These are phyloP conservation scores for Termitomyces sp. DNA, from an alignment of 768 basidiomycete genomes.

Conservation along the genomic window DNA sequence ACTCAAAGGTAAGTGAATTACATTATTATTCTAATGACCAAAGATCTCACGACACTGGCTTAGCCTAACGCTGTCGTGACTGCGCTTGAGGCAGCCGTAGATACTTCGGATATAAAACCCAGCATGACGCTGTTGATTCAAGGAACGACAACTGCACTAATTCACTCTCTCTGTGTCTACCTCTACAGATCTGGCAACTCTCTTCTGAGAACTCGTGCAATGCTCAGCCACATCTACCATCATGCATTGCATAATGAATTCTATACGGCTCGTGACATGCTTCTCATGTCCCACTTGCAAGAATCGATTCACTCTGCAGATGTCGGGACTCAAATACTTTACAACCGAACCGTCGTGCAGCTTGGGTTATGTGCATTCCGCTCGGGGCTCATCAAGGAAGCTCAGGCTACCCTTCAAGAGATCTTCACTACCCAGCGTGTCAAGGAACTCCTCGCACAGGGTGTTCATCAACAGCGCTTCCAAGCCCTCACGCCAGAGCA, in stretches of 20 bases:
- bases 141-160: constrained; percentile 64
- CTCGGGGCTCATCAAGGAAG: constrained; percentile 88
- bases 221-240: constrained; percentile 97
- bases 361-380: constrained; percentile 97
- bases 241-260: constrained; percentile 96
- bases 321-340: constrained; percentile 94
- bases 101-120: constrained; percentile 55
- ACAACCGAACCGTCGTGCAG: constrained; percentile 97
- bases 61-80: constrained; percentile 92
- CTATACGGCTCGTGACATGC: constrained; percentile 95
- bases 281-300: constrained; percentile 98
- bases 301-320: constrained; percentile 96
- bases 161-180: constrained; percentile 85
- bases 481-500: constrained; percentile 88
- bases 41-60: constrained; percentile 11
- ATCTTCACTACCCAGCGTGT: constrained; percentile 96
- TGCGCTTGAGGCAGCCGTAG: constrained; percentile 75
- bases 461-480: constrained; percentile 90
- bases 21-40: neutral
- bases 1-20: constrained; percentile 73
- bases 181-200: constrained; percentile 92
- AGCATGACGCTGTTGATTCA: constrained; percentile 52
- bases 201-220: constrained; percentile 90
- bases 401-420: constrained; percentile 88
- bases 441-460: constrained; percentile 95